Conservation (phyloP, 1,284 basidiomycete species). For the Microbotryum saponariae region DNA sequence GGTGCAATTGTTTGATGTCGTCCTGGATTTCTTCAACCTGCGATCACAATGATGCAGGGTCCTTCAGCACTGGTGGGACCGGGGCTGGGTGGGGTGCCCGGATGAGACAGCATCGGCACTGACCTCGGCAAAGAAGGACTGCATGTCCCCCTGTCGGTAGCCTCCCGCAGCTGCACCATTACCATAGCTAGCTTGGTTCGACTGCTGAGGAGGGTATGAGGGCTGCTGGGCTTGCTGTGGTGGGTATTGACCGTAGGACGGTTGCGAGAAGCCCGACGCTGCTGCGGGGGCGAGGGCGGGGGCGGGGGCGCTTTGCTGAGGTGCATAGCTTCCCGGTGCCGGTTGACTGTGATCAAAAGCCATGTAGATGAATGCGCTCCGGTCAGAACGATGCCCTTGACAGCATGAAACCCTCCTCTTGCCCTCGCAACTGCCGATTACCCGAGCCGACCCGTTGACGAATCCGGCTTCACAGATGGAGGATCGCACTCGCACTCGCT, state of each 20-base stretch:
- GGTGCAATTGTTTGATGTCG: slow-evolving; percentile 32
- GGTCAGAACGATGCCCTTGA: too few relatives aligned
- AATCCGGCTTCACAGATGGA: too few relatives aligned
- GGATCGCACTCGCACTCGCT: too few relatives aligned
- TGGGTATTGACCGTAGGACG: slow-evolving; percentile 2
- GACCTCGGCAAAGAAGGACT: slow-evolving; percentile 30
- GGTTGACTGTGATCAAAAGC: too few relatives aligned
- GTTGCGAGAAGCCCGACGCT: too few relatives aligned
- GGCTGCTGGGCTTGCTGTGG: not conserved
- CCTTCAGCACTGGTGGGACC: not conserved
- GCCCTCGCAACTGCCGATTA: too few relatives aligned
- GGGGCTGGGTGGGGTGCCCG: not conserved
- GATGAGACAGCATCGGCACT: not conserved
- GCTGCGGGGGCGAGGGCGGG: too few relatives aligned
- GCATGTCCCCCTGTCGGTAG: slow-evolving; percentile 12
- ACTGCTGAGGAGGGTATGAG: slow-evolving; percentile 8
- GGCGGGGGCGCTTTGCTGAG: too few relatives aligned
- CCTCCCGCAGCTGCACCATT: slow-evolving; percentile 1
- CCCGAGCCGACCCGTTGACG: too few relatives aligned
- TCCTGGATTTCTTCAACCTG: slow-evolving; percentile 35
- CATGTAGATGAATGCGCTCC: too few relatives aligned
- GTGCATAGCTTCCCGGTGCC: too few relatives aligned
- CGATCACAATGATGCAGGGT: not conserved
- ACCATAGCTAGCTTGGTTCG: slow-evolving; percentile 22
- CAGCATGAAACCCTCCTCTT: too few relatives aligned